Percentiles rank a stretch among this genome's conserved stretches.
phyloP scores from a whole-genome alignment of 208 protist species.

The Vickermania ingenoplastis region DNA sequence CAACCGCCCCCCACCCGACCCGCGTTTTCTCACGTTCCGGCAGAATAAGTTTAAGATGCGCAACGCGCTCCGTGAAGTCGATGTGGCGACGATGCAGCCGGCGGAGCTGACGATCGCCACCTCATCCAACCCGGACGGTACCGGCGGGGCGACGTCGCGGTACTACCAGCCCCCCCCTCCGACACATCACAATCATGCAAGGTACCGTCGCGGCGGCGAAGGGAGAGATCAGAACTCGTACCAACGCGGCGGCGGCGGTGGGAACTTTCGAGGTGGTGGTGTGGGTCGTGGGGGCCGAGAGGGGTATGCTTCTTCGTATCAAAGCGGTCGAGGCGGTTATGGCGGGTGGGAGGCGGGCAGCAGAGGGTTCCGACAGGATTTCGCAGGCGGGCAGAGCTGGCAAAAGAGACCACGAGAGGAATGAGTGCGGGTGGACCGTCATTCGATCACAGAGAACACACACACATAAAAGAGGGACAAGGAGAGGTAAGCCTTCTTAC shows the following conservation, averaged over 20 bases:
- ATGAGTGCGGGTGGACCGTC: no score
- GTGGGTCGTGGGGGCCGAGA: not conserved
- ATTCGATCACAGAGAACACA: no score
- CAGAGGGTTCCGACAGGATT: no score
- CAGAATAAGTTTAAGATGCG: constrained; percentile 40
- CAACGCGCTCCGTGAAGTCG: constrained; percentile 71
- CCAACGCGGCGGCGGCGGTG: not conserved
- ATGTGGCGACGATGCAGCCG: constrained; percentile 43
- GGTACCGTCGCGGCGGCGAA: not conserved
- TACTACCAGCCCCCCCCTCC: constrained; percentile 9
- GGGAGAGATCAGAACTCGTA: not conserved
- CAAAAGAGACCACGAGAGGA: no score
- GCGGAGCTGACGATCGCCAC: constrained; percentile 36
- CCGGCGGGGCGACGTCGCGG: not conserved
- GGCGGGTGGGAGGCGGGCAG: not conserved
- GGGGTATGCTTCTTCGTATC: not conserved
- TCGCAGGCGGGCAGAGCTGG: no score
- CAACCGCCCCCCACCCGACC: not conserved
- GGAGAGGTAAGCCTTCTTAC: no score
- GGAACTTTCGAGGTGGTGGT: no score
- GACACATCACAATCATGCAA: not conserved
- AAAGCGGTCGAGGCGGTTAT: constrained; percentile 1
- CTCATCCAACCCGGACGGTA: not conserved
- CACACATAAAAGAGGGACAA: no score
- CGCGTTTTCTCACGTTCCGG: constrained; percentile 13